Percentiles rank a stretch among this genome's conserved stretches.
phyloP scores from a whole-genome alignment of 805 yeast species.

The Cyberlindnera maritima region DNA sequence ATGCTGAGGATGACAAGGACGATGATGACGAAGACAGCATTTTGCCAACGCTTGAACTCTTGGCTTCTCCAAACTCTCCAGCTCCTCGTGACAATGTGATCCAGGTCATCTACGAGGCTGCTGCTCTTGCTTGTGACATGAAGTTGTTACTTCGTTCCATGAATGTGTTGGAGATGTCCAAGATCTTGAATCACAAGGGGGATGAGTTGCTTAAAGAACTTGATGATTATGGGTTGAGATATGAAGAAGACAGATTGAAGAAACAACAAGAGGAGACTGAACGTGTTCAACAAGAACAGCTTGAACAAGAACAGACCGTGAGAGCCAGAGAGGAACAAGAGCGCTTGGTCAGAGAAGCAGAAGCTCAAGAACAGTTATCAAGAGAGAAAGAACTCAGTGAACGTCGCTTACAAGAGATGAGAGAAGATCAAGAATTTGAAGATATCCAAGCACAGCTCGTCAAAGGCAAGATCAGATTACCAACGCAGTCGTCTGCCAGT shows the following conservation, averaged over 20 bases:
- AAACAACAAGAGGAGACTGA: not conserved
- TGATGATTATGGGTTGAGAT: slow-evolving; percentile 7
- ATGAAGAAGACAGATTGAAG: slow-evolving; percentile 6
- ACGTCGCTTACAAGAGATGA: not conserved
- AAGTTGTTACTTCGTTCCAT: slow-evolving; percentile 57
- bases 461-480: not conserved
- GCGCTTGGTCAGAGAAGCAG: not conserved
- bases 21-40: slow-evolving; percentile 16
- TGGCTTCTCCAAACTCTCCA: slow-evolving; percentile 54
- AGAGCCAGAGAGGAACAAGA: not conserved
- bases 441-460: not conserved
- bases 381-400: not conserved
- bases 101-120: slow-evolving; percentile 59
- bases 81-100: slow-evolving; percentile 55
- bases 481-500: not conserved
- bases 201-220: slow-evolving; percentile 18
- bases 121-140: slow-evolving; percentile 60
- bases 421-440: not conserved
- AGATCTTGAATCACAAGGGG: slow-evolving; percentile 34
- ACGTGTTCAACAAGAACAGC: not conserved
- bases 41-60: slow-evolving; percentile 50
- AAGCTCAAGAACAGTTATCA: not conserved
- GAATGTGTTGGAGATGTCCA: slow-evolving; percentile 51
- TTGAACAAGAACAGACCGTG: not conserved
- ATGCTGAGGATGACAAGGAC: slow-evolving; percentile 24